Base-by-base conservation (phyloP, 2,329 filamentous ascomycete genomes). In the Fusarium multiceps region DNA sequence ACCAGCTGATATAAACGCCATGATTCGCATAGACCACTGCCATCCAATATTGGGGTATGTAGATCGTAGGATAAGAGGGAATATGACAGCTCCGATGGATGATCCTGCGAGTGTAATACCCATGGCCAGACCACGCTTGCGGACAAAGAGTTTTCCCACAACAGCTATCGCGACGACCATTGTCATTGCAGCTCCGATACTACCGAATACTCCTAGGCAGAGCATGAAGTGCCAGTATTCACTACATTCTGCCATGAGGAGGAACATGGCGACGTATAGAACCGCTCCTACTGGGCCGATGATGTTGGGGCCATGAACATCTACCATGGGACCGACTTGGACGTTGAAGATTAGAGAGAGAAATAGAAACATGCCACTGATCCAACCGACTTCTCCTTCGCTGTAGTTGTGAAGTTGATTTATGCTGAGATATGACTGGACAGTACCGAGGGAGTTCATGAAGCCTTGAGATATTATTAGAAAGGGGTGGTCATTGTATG, bases 201-300 rank as follows among this genome's bases (percentile, higher is more conserved):
- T 83, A 13, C 81, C 77, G 27, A 81, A 80, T 2, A 83, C 55
- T 4, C 84, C 82, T 6, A 84, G 77, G 0, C 79, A 76, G 6
- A 85, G 76, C 30, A 85, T 74, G 41, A 86, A 85, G 10, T 86
- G 83, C 83, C 82, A 85, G 72, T 86, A 86, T 23, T 73, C 55
- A 7, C 72, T 75, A 68, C 84, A 86, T 55, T 85, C 76, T 0
- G 81, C 84, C 30, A 86, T 77, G 4, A 86, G 67, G 12, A 86
- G 77, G 54, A 85, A 82, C 41, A 80, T 80, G 3, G 76, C 67
- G 3, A 83, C 72, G 47, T 80, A 82, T 1, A 77, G 68, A 3
- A 76, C 64, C 0, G 78, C 78, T 7, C 82, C 83, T 8, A 77
- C 59, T 6, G 81, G 72, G 1, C 80, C 74, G 16, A 86, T 75